Percentiles rank a stretch among this genome's conserved stretches.
Conservation (phyloP, 2,329 filamentous ascomycete genomes). For the Septoria petroselini region DNA sequence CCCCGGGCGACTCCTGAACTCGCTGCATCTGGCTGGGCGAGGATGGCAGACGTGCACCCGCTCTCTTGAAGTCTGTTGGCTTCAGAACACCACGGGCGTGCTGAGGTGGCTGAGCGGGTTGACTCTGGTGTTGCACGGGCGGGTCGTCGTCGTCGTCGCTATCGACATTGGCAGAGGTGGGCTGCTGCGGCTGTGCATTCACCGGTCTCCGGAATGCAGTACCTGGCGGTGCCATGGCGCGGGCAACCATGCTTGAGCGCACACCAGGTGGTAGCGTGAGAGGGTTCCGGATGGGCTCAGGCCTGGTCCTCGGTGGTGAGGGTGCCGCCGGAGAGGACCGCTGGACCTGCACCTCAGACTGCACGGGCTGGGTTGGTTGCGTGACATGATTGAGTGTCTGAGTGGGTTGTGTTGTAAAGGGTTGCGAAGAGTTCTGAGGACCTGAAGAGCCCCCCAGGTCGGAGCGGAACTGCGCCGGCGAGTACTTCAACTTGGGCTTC, state of each 20-base stretch:
- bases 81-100: slow-evolving; percentile 53
- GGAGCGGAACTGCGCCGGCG: slow-evolving; percentile 24
- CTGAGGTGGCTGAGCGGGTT: slow-evolving; percentile 4
- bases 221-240: slow-evolving; percentile 70
- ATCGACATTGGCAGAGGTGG: slow-evolving; percentile 24
- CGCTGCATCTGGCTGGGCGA: slow-evolving; percentile 29
- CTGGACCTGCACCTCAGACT: slow-evolving; percentile 67
- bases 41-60: slow-evolving; percentile 36
- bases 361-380: slow-evolving; percentile 50
- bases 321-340: slow-evolving; percentile 67
- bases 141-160: slow-evolving; percentile 49
- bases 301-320: slow-evolving; percentile 38
- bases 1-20: slow-evolving; percentile 33
- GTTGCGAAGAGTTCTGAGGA: slow-evolving; percentile 18
- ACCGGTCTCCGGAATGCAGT: slow-evolving; percentile 60
- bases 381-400: slow-evolving; percentile 38
- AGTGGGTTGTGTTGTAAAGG: slow-evolving; percentile 52
- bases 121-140: slow-evolving; percentile 27
- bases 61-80: slow-evolving; percentile 55
- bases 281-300: slow-evolving; percentile 20
- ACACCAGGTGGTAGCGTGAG: slow-evolving; percentile 15
- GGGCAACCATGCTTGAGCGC: slow-evolving; percentile 49
- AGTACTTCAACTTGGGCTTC: slow-evolving; percentile 27
- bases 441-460: slow-evolving; percentile 22
- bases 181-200: slow-evolving; percentile 25